Evolutionary conservation across 305 asterid species (phyloP).

Genomic region (Fraxinus sp.): DNA sequence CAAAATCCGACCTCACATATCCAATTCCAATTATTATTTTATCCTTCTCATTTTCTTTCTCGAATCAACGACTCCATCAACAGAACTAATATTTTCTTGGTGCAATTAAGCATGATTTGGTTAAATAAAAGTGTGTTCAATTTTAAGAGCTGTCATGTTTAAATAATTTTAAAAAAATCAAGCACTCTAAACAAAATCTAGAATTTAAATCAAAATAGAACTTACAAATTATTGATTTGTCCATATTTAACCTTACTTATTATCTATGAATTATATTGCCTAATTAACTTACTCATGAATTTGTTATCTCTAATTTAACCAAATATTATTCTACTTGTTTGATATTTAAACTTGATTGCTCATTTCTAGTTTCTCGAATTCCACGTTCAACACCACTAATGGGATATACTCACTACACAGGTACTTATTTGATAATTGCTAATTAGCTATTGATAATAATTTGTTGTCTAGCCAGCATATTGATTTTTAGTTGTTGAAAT

Average conservation of each 20-base stretch:
- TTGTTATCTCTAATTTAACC: not conserved
- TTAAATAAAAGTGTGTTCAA: not conserved
- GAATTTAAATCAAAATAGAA: not conserved
- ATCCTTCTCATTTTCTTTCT: not conserved
- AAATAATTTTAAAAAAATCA: no score
- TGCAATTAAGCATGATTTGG: not conserved
- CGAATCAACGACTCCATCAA: not conserved
- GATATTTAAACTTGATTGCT: no score
- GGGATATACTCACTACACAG: not conserved
- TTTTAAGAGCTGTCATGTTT: not conserved
- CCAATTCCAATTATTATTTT: not conserved
- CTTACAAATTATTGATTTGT: not conserved
- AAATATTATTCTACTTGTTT: not conserved
- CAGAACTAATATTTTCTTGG: not conserved
- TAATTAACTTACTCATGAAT: not conserved
- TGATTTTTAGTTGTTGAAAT: not conserved
- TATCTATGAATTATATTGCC: not conserved
- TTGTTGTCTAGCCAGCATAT: not conserved
- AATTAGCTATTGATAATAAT: not conserved
- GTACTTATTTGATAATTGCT: no score
- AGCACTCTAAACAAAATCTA: not conserved
- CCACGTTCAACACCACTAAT: not conserved
- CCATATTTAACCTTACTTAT: not conserved
- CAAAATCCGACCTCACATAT: not conserved
- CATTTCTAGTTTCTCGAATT: not conserved